Base-by-base conservation (phyloP, 116 monocot species). In the Posidonia oceanica region DNA sequence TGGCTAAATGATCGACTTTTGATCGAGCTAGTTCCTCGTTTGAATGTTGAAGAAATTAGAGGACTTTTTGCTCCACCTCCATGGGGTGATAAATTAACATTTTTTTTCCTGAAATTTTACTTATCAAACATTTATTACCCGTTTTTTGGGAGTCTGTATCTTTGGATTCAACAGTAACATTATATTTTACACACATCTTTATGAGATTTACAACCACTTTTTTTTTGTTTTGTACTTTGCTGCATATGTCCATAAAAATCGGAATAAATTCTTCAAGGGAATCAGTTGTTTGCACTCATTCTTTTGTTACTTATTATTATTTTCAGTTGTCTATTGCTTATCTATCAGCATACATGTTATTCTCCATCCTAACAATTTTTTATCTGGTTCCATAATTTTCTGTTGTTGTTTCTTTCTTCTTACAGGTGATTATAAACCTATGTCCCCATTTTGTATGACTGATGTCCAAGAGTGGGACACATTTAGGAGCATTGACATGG, bases 11-110 rank as follows among this genome's bases (percentile, higher is more conserved):
- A 97, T 75, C 83, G 89, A 15, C 71, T 97, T 38, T 70, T 97
- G 75, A 85, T 97, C 57, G 97, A 97, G 69, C 84, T 97, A 67
- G 89, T 97, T 72, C 97, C 97, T 40, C 85, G 89, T 16, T 74
- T 97, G 39, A 85, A 87, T 82, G 97, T 75, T 13, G 97, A 97
- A 52, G 97, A 97, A 89, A 89, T 97, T 36, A 89, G 89, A 78
- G 97, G 97, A 71, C 85, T 92, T 18, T 97, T 97, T 83, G 92
- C 97, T 68, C 97, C 92, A 59, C 97, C 97, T 69, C 97, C 97
- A 64, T 97, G 86, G 84, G 97, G 97, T 95, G 86, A 72, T 40
- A 66, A 48, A 14, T 59, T 51, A 52, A 29, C 48, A 48, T 53
- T 68, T 21, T 0, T 23, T 69, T 75, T 56, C 55, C 44, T 42